A percentile compares a stretch with the other conserved stretches of the same genome.
Evolutionary conservation across 2,329 filamentous ascomycete species (phyloP).

Genomic region (Pyricularia pennisetigena): DNA sequence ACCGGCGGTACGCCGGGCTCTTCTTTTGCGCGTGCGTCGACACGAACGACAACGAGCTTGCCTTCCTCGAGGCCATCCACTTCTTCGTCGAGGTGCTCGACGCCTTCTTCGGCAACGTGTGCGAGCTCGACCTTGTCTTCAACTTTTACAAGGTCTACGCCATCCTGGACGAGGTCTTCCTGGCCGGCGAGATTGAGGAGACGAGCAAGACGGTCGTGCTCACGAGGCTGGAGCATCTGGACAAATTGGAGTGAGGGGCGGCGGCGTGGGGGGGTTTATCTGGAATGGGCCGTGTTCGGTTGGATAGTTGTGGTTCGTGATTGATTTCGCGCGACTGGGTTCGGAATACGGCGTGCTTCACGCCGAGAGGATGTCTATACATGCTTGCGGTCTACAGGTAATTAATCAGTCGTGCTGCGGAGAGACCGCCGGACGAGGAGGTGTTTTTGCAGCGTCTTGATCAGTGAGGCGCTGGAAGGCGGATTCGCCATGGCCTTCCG

Average conservation of each 20-base stretch:
- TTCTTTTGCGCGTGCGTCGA: constrained; percentile 99
- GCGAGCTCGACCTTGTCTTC: constrained; percentile 86
- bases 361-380: not conserved
- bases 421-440: too few species aligned
- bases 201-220: constrained; percentile 97
- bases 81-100: constrained; percentile 99
- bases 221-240: constrained; percentile 86
- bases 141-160: constrained; percentile 89
- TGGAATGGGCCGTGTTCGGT: not conserved
- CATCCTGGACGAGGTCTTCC: constrained; percentile 94
- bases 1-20: constrained; percentile 90
- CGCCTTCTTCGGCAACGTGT: constrained; percentile 98
- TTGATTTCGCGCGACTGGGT: not conserved
- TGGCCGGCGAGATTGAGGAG: constrained; percentile 97
- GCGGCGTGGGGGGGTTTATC: too few species aligned
- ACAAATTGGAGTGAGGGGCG: constrained; percentile 88
- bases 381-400: not conserved
- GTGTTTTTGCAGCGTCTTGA: too few species aligned
- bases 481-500: too few species aligned
- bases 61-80: constrained; percentile 94
- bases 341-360: not conserved
- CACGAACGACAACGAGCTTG: constrained; percentile 96
- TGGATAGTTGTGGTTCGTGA: not conserved
- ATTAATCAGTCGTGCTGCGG: not conserved
- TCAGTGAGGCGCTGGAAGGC: too few species aligned